Percentiles rank a stretch among this genome's conserved stretches.
These are phyloP conservation scores for Pholiota microspora DNA, from an alignment of 768 basidiomycete genomes.

Conservation along the genomic window DNA sequence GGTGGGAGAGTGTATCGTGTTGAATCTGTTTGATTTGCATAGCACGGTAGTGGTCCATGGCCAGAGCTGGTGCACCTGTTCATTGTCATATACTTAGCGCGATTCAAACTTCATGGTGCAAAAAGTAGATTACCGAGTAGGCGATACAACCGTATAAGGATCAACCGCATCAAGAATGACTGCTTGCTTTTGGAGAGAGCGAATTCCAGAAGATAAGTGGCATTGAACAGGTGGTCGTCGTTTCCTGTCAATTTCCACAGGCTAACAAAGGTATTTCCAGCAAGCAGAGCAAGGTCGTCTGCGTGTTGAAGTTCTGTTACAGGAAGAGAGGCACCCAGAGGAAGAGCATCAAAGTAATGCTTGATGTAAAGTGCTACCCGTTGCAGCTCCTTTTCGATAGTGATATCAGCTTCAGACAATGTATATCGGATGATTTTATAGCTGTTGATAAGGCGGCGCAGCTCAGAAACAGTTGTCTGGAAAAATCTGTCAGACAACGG, in stretches of 20 bases:
- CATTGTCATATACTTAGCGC: slow-evolving; percentile 2
- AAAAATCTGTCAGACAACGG: not conserved
- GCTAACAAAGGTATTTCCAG: slow-evolving; percentile 64
- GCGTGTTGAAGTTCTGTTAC: slow-evolving; percentile 82
- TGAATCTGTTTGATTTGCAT: slow-evolving; percentile 85
- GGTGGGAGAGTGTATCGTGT: slow-evolving; percentile 85
- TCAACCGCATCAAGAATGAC: slow-evolving; percentile 74
- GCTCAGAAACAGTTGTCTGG: slow-evolving; percentile 49
- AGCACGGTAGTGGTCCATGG: slow-evolving; percentile 75
- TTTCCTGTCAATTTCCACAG: slow-evolving; percentile 58
- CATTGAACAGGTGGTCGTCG: slow-evolving; percentile 59
- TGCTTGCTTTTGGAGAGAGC: slow-evolving; percentile 71
- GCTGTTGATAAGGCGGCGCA: slow-evolving; percentile 71
- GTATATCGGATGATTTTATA: slow-evolving; percentile 72
- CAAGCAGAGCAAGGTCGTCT: slow-evolving; percentile 80
- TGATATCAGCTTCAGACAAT: slow-evolving; percentile 47
- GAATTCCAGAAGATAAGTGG: slow-evolving; percentile 67
- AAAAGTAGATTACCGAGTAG: slow-evolving; percentile 54
- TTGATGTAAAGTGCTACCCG: slow-evolving; percentile 51
- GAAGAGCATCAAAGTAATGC: slow-evolving; percentile 66
- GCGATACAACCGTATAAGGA: slow-evolving; percentile 80
- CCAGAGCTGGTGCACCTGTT: slow-evolving; percentile 68
- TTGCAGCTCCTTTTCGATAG: slow-evolving; percentile 52
- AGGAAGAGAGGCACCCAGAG: slow-evolving; percentile 63
- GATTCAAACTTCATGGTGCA: not conserved